phyloP scores from a whole-genome alignment of 805 yeast genomes.

The Dipodascopsis tothii region DNA sequence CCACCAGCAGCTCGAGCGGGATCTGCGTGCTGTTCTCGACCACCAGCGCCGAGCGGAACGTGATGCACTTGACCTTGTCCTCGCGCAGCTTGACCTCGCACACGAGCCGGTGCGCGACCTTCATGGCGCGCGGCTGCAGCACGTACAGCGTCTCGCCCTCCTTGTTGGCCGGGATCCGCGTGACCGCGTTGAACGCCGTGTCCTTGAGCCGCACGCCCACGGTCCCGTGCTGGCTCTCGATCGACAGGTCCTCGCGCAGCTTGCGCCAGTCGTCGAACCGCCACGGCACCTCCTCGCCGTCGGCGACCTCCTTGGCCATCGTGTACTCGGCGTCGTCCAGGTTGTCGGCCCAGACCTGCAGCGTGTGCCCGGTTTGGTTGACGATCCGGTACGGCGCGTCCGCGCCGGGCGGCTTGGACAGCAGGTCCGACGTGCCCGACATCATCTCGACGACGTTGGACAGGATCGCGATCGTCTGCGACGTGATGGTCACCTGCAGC shows the following conservation, averaged over 20 bases:
- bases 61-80: conserved; percentile 71
- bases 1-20: conserved; percentile 40
- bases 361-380: conserved; percentile 77
- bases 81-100: conserved; percentile 63
- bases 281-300: conserved; percentile 62
- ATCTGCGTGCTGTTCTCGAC: conserved; percentile 63
- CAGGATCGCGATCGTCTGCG: conserved; percentile 69
- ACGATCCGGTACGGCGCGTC: conserved; percentile 72
- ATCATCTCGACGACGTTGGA: conserved; percentile 46
- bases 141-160: conserved; percentile 78
- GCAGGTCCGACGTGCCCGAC: conserved; percentile 22
- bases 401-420: conserved; percentile 58
- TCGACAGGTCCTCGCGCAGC: conserved; percentile 51
- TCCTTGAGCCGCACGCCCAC: conserved; percentile 36
- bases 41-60: conserved; percentile 67
- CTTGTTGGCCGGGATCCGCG: conserved; percentile 57
- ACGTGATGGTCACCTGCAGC: conserved; percentile 74
- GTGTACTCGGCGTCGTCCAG: conserved; percentile 26
- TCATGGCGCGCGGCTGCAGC: conserved; percentile 52
- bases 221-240: conserved; percentile 20
- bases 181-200: conserved; percentile 48
- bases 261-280: conserved; percentile 90
- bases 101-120: conserved; percentile 64
- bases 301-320: conserved; percentile 31
- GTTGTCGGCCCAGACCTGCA: conserved; percentile 76